phyloP scores from a whole-genome alignment of 768 basidiomycete species.

The Lactarius psammicola region DNA sequence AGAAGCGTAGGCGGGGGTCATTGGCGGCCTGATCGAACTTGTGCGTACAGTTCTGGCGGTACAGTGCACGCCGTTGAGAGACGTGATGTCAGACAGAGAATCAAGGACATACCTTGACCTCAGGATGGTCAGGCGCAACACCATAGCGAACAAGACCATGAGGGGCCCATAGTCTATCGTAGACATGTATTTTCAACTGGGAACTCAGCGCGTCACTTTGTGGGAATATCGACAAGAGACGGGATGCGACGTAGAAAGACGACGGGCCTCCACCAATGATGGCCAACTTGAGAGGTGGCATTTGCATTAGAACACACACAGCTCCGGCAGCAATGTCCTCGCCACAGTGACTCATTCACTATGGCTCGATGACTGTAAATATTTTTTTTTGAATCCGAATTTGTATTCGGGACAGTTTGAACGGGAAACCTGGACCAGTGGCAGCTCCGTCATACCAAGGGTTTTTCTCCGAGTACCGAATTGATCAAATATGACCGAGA shows the following conservation, averaged over 20 bases:
- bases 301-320: slow-evolving; percentile 20
- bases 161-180: slow-evolving; percentile 90
- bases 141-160: slow-evolving; percentile 95
- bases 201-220: slow-evolving; percentile 37
- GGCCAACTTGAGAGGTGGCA: slow-evolving; percentile 65
- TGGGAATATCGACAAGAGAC: slow-evolving; percentile 75
- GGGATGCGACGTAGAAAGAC: slow-evolving; percentile 91
- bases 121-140: slow-evolving; percentile 97
- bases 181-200: slow-evolving; percentile 72
- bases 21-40: slow-evolving; percentile 83
- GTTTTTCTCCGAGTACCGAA: too few species aligned
- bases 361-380: too few species aligned
- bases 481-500: too few species aligned
- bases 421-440: too few species aligned
- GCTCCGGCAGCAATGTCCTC: too few species aligned
- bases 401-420: too few species aligned
- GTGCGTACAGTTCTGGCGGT: slow-evolving; percentile 83
- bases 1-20: slow-evolving; percentile 82
- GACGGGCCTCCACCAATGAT: slow-evolving; percentile 94
- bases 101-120: slow-evolving; percentile 74
- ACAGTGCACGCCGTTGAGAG: too few species aligned
- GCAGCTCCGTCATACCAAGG: too few species aligned
- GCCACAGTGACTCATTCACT: too few species aligned
- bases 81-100: slow-evolving; percentile 5
- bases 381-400: too few species aligned